Evolutionary conservation across 495 filamentous ascomycete species (phyloP).

Genomic region (Podospora tetraspora): DNA sequence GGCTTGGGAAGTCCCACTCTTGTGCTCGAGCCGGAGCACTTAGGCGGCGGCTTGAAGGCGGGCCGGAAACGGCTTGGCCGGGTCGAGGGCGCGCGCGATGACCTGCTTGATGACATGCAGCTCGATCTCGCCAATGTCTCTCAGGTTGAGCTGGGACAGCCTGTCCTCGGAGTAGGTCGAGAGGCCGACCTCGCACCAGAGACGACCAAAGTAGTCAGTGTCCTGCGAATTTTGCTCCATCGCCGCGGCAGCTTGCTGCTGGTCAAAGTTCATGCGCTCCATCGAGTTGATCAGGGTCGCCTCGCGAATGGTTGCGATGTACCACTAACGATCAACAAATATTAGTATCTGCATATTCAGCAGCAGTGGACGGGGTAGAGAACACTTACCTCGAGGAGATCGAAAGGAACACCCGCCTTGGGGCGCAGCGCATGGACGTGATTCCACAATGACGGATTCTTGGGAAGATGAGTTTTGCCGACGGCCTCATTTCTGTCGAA

Average conservation of each 20-base stretch:
- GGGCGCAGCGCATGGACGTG: constrained; percentile 38
- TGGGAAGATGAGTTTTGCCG: constrained; percentile 33
- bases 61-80: not conserved
- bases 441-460: constrained; percentile 36
- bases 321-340: constrained; percentile 43
- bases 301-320: constrained; percentile 47
- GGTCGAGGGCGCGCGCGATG: not conserved
- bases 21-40: not conserved
- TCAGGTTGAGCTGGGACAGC: not conserved
- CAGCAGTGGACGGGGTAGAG: not conserved
- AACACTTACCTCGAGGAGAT: constrained; percentile 43
- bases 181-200: constrained; percentile 37
- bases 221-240: not conserved
- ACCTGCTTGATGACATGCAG: constrained; percentile 34
- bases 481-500: constrained; percentile 2
- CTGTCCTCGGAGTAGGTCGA: constrained; percentile 26
- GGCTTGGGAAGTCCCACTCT: not conserved
- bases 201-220: constrained; percentile 39
- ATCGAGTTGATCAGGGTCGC: constrained; percentile 31
- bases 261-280: constrained; percentile 17
- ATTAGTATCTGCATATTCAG: not conserved
- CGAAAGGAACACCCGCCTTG: constrained; percentile 35
- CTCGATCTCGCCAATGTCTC: constrained; percentile 24
- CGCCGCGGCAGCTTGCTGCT: too few relatives aligned
- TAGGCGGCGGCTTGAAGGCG: constrained; percentile 1